A percentile compares a stretch with the other conserved stretches of the same genome.
Evolutionary conservation across 495 filamentous ascomycete species (phyloP).

Genomic region (Penicillium egyptiacum): DNA sequence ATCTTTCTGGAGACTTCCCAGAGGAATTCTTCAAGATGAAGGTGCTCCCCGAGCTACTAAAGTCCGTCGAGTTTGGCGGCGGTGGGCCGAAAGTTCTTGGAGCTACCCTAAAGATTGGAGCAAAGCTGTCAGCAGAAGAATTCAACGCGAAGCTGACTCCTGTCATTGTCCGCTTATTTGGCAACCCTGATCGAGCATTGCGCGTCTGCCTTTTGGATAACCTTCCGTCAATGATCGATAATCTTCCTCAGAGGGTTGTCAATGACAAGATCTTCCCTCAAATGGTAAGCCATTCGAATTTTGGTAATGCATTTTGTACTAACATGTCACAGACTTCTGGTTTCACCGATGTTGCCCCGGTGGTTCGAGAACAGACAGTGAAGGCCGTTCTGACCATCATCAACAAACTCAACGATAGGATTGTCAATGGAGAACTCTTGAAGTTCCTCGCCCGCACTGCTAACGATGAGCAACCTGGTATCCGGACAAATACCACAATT

Average conservation of each 20-base stretch:
- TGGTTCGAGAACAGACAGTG: constrained; percentile 92
- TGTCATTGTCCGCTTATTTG: constrained; percentile 82
- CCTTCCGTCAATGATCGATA: constrained; percentile 86
- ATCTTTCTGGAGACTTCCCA: constrained; percentile 87
- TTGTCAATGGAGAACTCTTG: constrained; percentile 88
- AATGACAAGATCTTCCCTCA: constrained; percentile 97
- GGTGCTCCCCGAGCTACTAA: constrained; percentile 90
- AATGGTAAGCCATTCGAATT: constrained; percentile 55
- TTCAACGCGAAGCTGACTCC: constrained; percentile 83
- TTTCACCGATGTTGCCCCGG: constrained; percentile 85
- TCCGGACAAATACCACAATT: constrained; percentile 96
- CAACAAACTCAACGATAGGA: constrained; percentile 84
- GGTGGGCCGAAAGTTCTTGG: constrained; percentile 89
- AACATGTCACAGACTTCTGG: constrained; percentile 65
- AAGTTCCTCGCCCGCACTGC: constrained; percentile 92
- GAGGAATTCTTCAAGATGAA: constrained; percentile 99
- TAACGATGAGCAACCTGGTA: constrained; percentile 96
- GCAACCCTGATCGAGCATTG: constrained; percentile 87
- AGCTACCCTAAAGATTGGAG: constrained; percentile 84
- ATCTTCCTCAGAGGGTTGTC: constrained; percentile 82
- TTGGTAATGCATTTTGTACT: constrained; percentile 12
- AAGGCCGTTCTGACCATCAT: constrained; percentile 87
- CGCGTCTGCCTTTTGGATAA: constrained; percentile 90
- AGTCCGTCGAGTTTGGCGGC: constrained; percentile 95
- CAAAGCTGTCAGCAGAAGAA: constrained; percentile 84